A percentile compares a stretch with the other conserved stretches of the same genome.
Conservation (phyloP, 768 basidiomycete species). For the Ramaria rubella region DNA sequence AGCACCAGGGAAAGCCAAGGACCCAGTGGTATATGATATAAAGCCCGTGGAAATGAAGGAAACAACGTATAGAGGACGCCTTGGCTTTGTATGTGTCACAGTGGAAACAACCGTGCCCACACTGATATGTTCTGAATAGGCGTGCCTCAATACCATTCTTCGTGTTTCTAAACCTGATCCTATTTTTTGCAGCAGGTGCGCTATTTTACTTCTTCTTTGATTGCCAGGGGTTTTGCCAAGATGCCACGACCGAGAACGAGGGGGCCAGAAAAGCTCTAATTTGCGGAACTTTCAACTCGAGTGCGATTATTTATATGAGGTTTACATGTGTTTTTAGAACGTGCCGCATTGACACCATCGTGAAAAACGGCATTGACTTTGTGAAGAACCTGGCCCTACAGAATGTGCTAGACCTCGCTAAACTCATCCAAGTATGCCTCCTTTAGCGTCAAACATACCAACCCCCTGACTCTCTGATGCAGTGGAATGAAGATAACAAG, state of each 20-base stretch:
- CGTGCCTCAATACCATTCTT: conserved; percentile 81
- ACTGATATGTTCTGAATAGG: conserved; percentile 45
- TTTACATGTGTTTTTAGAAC: conserved; percentile 19
- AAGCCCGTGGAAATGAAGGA: conserved; percentile 49
- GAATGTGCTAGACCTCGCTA: conserved; percentile 66
- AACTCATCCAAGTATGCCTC: conserved; percentile 51
- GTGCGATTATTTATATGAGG: too few species aligned
- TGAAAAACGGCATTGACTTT: conserved; percentile 73
- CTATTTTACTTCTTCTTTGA: conserved; percentile 35
- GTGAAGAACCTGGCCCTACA: conserved; percentile 74
- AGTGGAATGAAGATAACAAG: conserved; percentile 86
- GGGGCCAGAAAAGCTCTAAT: too few species aligned
- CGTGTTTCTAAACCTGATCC: conserved; percentile 60
- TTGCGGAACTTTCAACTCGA: too few species aligned
- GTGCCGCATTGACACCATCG: conserved; percentile 64
- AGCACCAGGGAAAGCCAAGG: neutral
- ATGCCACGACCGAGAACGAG: too few species aligned
- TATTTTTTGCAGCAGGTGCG: conserved; percentile 67
- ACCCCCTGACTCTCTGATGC: too few species aligned
- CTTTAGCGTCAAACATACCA: conserved; percentile 46
- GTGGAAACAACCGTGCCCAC: neutral
- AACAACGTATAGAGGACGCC: conserved; percentile 64
- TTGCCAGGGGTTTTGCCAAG: too few species aligned
- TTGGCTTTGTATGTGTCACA: conserved; percentile 31
- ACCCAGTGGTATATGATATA: neutral